phyloP scores from a whole-genome alignment of 352 stramenopile species.

The Phytophthora melonis region DNA sequence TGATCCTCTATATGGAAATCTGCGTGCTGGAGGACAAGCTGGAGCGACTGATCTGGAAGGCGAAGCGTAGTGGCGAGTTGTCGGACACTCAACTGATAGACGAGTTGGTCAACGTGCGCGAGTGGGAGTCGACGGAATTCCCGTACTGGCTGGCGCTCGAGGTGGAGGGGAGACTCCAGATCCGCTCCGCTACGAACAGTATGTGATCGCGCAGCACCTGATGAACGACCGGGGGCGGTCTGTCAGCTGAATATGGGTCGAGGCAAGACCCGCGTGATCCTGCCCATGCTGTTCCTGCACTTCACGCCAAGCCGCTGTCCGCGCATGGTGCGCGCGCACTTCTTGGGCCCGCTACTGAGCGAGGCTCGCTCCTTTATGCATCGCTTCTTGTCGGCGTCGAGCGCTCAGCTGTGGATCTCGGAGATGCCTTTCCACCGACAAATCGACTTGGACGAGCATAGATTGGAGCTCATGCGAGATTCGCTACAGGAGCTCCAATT shows the following conservation, averaged over 20 bases:
- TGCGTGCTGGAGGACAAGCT: constrained; percentile 86
- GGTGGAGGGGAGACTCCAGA: constrained; percentile 81
- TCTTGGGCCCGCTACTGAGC: constrained; percentile 67
- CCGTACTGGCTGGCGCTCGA: constrained; percentile 91
- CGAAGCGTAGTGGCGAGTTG: background rate
- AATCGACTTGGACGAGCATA: constrained; percentile 39
- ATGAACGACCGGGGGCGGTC: constrained; percentile 71
- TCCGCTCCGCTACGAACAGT: constrained; percentile 86
- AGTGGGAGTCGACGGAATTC: constrained; percentile 63
- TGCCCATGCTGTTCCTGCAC: constrained; percentile 90
- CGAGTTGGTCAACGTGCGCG: constrained; percentile 55
- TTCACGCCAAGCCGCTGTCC: constrained; percentile 39
- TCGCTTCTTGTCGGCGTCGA: constrained; percentile 55
- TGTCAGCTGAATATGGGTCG: constrained; percentile 91
- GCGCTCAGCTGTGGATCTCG: constrained; percentile 52
- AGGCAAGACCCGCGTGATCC: constrained; percentile 88
- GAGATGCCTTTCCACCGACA: constrained; percentile 77
- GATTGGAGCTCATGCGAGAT: constrained; percentile 46
- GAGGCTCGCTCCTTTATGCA: constrained; percentile 79
- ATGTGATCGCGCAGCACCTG: constrained; percentile 75
- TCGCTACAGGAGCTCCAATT: constrained; percentile 43
- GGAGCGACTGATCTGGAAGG: constrained; percentile 40
- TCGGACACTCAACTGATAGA: constrained; percentile 49
- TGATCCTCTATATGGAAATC: constrained; percentile 62
- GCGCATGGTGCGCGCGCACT: constrained; percentile 65